These are phyloP conservation scores for Saccharomycopsis olivae DNA, from an alignment of 805 yeast genomes.

Conservation along the genomic window DNA sequence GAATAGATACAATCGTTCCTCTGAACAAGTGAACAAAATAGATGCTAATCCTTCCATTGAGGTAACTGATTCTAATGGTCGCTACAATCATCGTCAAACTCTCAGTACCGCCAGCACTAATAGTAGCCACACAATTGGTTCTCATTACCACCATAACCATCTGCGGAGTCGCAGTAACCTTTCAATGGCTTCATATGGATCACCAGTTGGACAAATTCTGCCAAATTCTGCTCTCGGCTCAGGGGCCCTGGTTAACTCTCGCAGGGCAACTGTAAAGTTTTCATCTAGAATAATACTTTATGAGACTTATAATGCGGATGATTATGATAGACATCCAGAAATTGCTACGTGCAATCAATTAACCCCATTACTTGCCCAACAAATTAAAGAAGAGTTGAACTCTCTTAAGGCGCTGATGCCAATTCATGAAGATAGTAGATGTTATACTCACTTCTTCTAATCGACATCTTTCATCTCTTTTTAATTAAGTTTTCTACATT, in stretches of 20 bases:
- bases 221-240: too few species aligned
- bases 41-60: conserved; percentile 1
- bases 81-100: not conserved
- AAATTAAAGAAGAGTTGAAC: conserved; percentile 78
- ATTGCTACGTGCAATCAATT: conserved; percentile 85
- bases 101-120: not conserved
- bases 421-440: conserved; percentile 66
- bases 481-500: not conserved
- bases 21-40: not conserved
- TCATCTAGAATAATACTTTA: conserved; percentile 75
- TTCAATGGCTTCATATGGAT: not conserved
- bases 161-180: conserved; percentile 4
- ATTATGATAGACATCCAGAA: conserved; percentile 90
- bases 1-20: not conserved
- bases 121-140: conserved; percentile 2
- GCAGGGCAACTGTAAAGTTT: conserved; percentile 39
- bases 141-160: conserved; percentile 5
- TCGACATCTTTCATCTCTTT: too few species aligned
- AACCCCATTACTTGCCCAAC: conserved; percentile 79
- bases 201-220: not conserved
- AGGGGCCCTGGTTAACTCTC: too few species aligned
- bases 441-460: conserved; percentile 77
- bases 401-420: conserved; percentile 70
- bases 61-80: not conserved
- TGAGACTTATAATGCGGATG: conserved; percentile 74